Evolutionary conservation across 805 yeast species (phyloP).

Genomic region (Pichia phayaonensis): DNA sequence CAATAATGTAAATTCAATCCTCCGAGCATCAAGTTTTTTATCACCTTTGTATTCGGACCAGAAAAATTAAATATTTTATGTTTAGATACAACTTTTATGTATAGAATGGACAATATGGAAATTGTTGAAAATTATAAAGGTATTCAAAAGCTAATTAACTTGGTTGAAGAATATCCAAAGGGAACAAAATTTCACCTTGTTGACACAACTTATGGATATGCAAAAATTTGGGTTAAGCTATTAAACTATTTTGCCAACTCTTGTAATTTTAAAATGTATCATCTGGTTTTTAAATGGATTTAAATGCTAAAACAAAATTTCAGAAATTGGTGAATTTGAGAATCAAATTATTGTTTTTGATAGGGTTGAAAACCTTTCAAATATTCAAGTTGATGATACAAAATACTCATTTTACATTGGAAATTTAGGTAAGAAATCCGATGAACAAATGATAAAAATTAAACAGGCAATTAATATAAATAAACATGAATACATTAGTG

Average conservation of each 20-base stretch:
- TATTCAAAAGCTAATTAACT: constrained; percentile 6
- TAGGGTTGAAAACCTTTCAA: not conserved
- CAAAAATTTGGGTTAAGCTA: constrained; percentile 16
- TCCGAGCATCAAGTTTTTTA: constrained; percentile 5
- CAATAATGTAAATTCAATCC: not conserved
- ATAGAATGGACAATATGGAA: constrained; percentile 8
- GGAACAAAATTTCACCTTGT: constrained; percentile 13
- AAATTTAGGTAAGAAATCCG: not conserved
- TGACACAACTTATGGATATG: constrained; percentile 14
- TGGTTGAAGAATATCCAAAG: constrained; percentile 11
- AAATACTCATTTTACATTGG: constrained; percentile 1
- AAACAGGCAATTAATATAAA: constrained; percentile 12
- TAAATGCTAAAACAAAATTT: not conserved
- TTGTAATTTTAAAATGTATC: not conserved
- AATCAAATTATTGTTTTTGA: constrained; percentile 4
- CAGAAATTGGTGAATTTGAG: constrained; percentile 1
- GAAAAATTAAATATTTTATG: constrained; percentile 10
- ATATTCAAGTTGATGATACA: not conserved
- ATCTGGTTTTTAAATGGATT: not conserved
- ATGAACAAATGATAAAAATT: not conserved
- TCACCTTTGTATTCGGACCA: constrained; percentile 3
- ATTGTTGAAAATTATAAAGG: constrained; percentile 13
- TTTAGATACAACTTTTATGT: constrained; percentile 18
- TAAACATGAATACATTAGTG: constrained; percentile 3
- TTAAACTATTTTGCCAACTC: not conserved